These are phyloP conservation scores for Xerocomellus amylosporus DNA, from an alignment of 768 basidiomycete genomes.

Conservation along the genomic window DNA sequence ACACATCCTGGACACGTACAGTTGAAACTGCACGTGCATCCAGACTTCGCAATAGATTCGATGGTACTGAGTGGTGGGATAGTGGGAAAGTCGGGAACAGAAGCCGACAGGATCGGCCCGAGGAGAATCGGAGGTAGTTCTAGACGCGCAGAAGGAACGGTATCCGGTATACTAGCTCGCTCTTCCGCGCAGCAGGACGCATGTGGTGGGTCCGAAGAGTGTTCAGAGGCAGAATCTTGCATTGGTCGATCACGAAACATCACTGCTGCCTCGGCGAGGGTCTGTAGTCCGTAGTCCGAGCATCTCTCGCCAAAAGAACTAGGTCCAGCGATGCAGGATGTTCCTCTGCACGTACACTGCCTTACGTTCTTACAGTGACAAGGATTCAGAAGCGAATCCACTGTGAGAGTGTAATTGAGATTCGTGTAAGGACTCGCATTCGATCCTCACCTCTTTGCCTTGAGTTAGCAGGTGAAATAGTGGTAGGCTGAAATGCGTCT, in stretches of 20 bases:
- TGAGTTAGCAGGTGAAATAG: constrained; percentile 37
- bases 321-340: constrained; percentile 1
- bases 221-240: constrained; percentile 2
- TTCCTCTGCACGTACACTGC: constrained; percentile 49
- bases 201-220: constrained; percentile 7
- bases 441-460: constrained; percentile 47
- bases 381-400: constrained; percentile 60
- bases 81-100: constrained; percentile 45
- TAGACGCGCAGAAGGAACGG: constrained; percentile 26
- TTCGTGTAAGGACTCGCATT: not conserved
- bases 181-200: constrained; percentile 22
- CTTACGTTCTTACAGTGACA: constrained; percentile 57
- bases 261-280: constrained; percentile 39
- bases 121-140: constrained; percentile 50
- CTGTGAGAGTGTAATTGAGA: constrained; percentile 33
- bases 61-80: constrained; percentile 63
- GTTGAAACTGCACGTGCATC: constrained; percentile 66
- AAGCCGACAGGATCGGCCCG: constrained; percentile 20
- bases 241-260: constrained; percentile 16
- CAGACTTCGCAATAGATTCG: constrained; percentile 59
- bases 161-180: not conserved
- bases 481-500: constrained; percentile 42
- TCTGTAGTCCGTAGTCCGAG: constrained; percentile 25
- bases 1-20: constrained; percentile 75
- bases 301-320: constrained; percentile 1